Evolutionary conservation across 1,284 basidiomycete genomes (phyloP), one percentile per base, ranked within the genome.

Genomic region (Boletus sp.): DNA sequence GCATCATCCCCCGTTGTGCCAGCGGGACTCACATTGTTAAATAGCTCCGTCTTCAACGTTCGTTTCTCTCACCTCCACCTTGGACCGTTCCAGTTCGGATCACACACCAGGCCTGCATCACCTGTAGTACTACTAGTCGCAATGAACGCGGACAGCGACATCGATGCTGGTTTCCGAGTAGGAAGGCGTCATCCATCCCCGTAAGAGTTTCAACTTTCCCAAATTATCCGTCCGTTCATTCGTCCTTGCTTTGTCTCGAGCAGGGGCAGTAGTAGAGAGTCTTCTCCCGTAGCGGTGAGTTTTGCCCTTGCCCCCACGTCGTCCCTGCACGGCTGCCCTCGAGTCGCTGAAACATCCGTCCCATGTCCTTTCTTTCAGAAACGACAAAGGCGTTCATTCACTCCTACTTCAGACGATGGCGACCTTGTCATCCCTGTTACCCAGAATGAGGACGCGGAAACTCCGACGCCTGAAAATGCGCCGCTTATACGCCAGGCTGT

Each of bases 181-280:
- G 56, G 64, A 34, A 51, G 64, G 34, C 52, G 50, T 41, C 52
- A n/a, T 22, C 6, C 45, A 34, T 53, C 53, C 30, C 55, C 51
- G 66, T 67, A 45, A 52, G 64, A 54, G 34, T 41, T 32, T 37
- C 43, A 23, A 8, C 35, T n/a, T 3, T 43, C 30, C 23, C 41
- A 16, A 32, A 3, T n/a, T 20, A 23, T 47, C 33, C 25, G 38
- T 41, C 29, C 48, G 27, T 33, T 50, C 57, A 51, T 41, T 39
- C 43, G 14, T 13, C 5, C 8, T 1, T 14, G 38, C 35, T 50
- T 44, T 33, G 49, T 61, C 52, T 46, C 40, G 46, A 43, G n/a
- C 51, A 81, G 78, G 53, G 80, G 77, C 57, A 81, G 79, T 55
- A 81, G 78, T 58, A 69, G 75, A 46, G 80, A 78, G 53, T 75